These are phyloP conservation scores for Amorphotheca resinae DNA, from an alignment of 495 filamentous ascomycete genomes.

Conservation along the genomic window DNA sequence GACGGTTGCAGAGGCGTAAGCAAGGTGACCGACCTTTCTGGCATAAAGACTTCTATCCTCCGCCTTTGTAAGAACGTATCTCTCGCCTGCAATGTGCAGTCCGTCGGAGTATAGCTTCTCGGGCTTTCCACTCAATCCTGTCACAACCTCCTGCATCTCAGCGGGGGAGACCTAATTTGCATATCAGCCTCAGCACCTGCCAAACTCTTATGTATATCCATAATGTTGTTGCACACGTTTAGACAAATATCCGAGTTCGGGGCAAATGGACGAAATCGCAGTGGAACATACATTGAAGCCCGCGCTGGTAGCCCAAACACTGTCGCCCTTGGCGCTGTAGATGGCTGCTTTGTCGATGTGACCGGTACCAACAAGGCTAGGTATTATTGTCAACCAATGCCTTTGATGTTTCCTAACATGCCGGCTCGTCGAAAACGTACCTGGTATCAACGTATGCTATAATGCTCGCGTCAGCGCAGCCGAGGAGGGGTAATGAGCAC, in stretches of 20 bases:
- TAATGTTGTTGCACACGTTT: too few relatives aligned
- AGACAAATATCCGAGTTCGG: not conserved
- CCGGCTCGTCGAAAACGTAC: conserved; percentile 28
- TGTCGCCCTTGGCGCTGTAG: conserved; percentile 67
- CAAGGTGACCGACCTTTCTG: conserved; percentile 52
- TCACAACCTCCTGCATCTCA: conserved; percentile 49
- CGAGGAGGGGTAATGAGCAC: conserved; percentile 11
- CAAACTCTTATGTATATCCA: not conserved
- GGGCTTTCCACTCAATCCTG: conserved; percentile 34
- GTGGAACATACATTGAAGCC: conserved; percentile 56
- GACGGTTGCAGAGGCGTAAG: not conserved
- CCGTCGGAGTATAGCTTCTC: conserved; percentile 44
- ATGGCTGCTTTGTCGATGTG: conserved; percentile 85
- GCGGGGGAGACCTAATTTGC: conserved; percentile 31
- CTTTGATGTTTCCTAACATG: not conserved
- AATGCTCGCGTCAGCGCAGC: conserved; percentile 10
- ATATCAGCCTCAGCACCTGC: not conserved
- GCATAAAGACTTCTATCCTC: conserved; percentile 69
- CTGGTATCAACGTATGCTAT: conserved; percentile 57
- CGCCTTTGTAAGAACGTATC: conserved; percentile 58
- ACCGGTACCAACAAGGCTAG: conserved; percentile 68
- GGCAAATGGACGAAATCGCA: conserved; percentile 7
- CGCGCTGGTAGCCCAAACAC: conserved; percentile 62
- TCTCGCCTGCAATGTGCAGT: conserved; percentile 55
- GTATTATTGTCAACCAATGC: conserved; percentile 4